Conservation (phyloP, 805 yeast genomes). For the Teunomyces aglyptinius region DNA sequence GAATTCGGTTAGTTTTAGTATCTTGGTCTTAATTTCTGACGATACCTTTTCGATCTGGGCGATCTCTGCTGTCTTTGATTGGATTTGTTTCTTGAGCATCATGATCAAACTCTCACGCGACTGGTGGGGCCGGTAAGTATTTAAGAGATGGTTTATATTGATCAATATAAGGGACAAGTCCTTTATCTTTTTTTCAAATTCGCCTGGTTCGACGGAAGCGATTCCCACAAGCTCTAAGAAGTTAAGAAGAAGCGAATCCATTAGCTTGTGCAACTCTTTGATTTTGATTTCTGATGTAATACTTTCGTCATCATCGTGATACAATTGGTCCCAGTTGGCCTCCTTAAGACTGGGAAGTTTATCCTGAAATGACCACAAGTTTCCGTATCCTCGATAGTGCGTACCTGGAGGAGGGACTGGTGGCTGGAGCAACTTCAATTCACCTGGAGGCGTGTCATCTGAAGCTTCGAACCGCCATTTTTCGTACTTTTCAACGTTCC, state of each 20-base stretch:
- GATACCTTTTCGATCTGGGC: conserved; percentile 41
- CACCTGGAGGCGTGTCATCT: conserved; percentile 33
- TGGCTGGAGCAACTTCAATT: conserved; percentile 59
- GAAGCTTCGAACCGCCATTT: conserved; percentile 15
- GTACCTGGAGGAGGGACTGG: conserved; percentile 62
- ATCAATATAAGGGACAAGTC: conserved; percentile 76
- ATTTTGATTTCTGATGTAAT: conserved; percentile 49
- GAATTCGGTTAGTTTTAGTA: conserved; percentile 21
- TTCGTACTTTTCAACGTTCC: conserved; percentile 51
- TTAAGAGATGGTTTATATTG: conserved; percentile 87
- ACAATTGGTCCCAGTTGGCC: conserved; percentile 76
- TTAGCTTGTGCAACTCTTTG: conserved; percentile 72
- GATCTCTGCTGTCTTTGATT: conserved; percentile 56
- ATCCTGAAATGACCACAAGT: conserved; percentile 81
- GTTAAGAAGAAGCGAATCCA: conserved; percentile 75
- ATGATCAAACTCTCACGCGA: conserved; percentile 84
- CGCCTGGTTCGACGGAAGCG: conserved; percentile 68
- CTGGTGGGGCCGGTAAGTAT: conserved; percentile 94
- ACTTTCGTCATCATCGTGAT: conserved; percentile 40
- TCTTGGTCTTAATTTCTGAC: conserved; percentile 35
- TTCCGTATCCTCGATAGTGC: conserved; percentile 84
- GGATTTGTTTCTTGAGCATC: conserved; percentile 69
- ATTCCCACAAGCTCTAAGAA: conserved; percentile 81
- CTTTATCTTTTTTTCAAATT: conserved; percentile 61
- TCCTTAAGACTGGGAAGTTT: conserved; percentile 71